phyloP scores from a whole-genome alignment of 179 eudicot genomes.

The Spergularia azorica region DNA sequence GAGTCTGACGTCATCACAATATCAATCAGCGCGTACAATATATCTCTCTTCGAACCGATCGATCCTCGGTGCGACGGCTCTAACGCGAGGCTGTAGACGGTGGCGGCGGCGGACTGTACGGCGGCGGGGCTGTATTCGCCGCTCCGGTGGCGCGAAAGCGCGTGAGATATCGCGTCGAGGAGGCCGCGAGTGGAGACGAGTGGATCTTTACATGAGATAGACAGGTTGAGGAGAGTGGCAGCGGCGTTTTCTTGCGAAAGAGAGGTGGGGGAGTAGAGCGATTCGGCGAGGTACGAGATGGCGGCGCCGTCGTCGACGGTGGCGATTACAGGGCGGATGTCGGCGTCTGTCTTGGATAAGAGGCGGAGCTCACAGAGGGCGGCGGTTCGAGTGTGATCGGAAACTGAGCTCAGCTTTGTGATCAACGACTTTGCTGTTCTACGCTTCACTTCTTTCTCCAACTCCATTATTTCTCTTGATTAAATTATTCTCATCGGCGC shows the following conservation, averaged over 20 bases:
- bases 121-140: slow-evolving; percentile 37
- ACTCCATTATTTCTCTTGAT: neutral
- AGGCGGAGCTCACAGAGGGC: slow-evolving; percentile 73
- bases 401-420: slow-evolving; percentile 55
- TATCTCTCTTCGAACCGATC: slow-evolving; percentile 73
- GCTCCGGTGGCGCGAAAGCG: slow-evolving; percentile 41
- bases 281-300: neutral
- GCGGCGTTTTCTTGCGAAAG: slow-evolving; percentile 76
- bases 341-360: slow-evolving; percentile 67
- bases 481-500: no score
- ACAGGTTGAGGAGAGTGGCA: slow-evolving; percentile 74
- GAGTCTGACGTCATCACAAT: slow-evolving; percentile 45
- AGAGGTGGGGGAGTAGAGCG: neutral
- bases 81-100: slow-evolving; percentile 55
- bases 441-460: slow-evolving; percentile 38
- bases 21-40: slow-evolving; percentile 62
- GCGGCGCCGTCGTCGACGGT: neutral
- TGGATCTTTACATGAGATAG: slow-evolving; percentile 52
- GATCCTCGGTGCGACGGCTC: slow-evolving; percentile 53
- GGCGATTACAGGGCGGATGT: slow-evolving; percentile 44
- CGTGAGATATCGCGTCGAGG: slow-evolving; percentile 82
- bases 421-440: slow-evolving; percentile 46
- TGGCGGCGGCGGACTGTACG: slow-evolving; percentile 68
- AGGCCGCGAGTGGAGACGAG: slow-evolving; percentile 62
- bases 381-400: slow-evolving; percentile 56